These are phyloP conservation scores for Yamadazyma atmosphaerica DNA, from an alignment of 1,139 yeast species.

Conservation along the genomic window DNA sequence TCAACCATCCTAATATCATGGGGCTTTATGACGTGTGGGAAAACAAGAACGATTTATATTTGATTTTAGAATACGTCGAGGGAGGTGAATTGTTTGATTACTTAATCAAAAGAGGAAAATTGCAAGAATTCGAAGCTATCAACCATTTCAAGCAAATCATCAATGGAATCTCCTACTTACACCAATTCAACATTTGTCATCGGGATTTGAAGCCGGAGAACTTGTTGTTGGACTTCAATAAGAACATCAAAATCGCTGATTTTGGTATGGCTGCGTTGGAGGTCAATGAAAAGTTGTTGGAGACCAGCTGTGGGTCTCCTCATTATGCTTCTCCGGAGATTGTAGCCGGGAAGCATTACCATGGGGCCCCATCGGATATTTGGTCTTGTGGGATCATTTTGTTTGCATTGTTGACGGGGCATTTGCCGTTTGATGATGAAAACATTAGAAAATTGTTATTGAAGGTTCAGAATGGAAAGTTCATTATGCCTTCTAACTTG, in stretches of 20 bases:
- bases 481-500: conserved; percentile 76
- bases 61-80: conserved; percentile 92
- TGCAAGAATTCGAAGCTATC: conserved; percentile 88
- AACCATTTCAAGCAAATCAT: conserved; percentile 90
- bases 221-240: conserved; percentile 77
- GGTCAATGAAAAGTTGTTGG: conserved; percentile 77
- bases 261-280: conserved; percentile 99
- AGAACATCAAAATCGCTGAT: conserved; percentile 94
- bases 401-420: conserved; percentile 91
- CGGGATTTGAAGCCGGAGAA: conserved; percentile 97
- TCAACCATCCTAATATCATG: conserved; percentile 92
- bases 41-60: conserved; percentile 85
- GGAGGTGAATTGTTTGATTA: conserved; percentile 97
- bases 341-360: conserved; percentile 90
- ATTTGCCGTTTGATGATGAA: conserved; percentile 95
- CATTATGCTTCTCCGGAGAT: conserved; percentile 98
- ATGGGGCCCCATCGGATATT: conserved; percentile 95
- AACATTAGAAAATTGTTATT: conserved; percentile 80
- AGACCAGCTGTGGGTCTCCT: conserved; percentile 97
- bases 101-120: conserved; percentile 80
- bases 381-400: conserved; percentile 98
- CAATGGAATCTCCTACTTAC: conserved; percentile 90
- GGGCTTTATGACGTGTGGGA: conserved; percentile 99
- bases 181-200: conserved; percentile 90
- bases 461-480: conserved; percentile 90